These are phyloP conservation scores for Kodamaea alishanica DNA, from an alignment of 1,139 yeast genomes.

Conservation along the genomic window DNA sequence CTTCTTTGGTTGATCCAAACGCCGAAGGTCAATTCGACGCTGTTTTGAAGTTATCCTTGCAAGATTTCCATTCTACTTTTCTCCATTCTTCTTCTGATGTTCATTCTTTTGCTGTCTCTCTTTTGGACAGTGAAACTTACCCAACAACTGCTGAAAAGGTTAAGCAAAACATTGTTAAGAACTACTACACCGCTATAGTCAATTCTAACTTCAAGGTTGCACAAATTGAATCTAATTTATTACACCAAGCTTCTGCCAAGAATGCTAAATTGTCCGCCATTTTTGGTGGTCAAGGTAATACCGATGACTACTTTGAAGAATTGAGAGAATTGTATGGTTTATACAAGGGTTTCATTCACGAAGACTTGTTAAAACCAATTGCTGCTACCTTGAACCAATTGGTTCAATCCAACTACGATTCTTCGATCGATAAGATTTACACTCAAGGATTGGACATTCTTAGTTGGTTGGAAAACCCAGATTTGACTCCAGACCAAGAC, in stretches of 20 bases:
- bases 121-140: conserved; percentile 40
- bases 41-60: conserved; percentile 63
- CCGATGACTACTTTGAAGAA: conserved; percentile 97
- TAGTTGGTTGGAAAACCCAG: conserved; percentile 81
- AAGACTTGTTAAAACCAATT: conserved; percentile 66
- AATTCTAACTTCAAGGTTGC: conserved; percentile 34
- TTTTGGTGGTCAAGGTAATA: conserved; percentile 98
- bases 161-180: conserved; percentile 63
- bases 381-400: conserved; percentile 66
- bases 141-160: conserved; percentile 71
- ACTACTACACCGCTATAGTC: conserved; percentile 65
- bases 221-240: conserved; percentile 46
- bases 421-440: conserved; percentile 62
- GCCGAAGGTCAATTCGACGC: conserved; percentile 57
- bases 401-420: conserved; percentile 62
- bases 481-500: conserved; percentile 84
- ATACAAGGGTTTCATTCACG: conserved; percentile 65
- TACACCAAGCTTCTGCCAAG: conserved; percentile 39
- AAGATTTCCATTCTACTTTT: conserved; percentile 81
- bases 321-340: conserved; percentile 77
- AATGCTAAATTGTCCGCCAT: conserved; percentile 71
- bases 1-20: conserved; percentile 51
- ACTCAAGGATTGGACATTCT: conserved; percentile 91
- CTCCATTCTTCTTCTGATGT: conserved; percentile 67
- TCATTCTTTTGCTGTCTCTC: conserved; percentile 79